Base-by-base conservation (phyloP, 1,284 basidiomycete species). In the Ustilago bromivora region DNA sequence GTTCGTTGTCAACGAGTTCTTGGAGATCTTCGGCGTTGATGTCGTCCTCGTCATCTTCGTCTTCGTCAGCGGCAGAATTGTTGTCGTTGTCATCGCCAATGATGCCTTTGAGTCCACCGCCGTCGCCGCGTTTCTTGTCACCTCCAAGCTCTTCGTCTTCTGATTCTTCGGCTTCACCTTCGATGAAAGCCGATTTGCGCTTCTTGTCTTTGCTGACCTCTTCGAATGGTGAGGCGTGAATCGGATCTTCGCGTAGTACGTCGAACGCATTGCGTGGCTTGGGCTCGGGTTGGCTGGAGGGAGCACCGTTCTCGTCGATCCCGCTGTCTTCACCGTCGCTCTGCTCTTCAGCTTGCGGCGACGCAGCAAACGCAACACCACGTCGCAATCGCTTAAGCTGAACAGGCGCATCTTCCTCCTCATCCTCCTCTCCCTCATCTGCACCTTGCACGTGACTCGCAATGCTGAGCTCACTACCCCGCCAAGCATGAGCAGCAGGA, bases 111-210 rank as follows among this genome's bases (percentile, higher is more conserved):
- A 84, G 66, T 23, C 82, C 84, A 15, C 82, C 78, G 15, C 74
- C 81, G 38, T 71, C 76, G 23, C 71, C 73, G 15, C 64, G 63
- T 38, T 66, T 60, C 52, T 66, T 60, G 7, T 43, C 36, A n/a
- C 76, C 71, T 15, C 58, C 66, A 2, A 68, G 71, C 63, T 78
- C 74, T 56, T 84, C 83, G 34, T 82, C 81, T 35, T 84, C 84
- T 2, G 84, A 85, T 69, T 85, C 84, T 61, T 81, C 84, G n/a
- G 84, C 84, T 59, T 85, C 84, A 6, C 83, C 84, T 55, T 78
- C 79, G 40, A 85, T 74, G 68, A 83, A 85, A 17, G 70, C 76
- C 3, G 69, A 73, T 51, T 78, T 78, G 64, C 69, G 71, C 49
- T 74, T 80, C 60, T 76, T 76, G 40, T 49, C 31, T 13, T 57